phyloP scores from a whole-genome alignment of 1,284 basidiomycete genomes.

The Ustilago cynodontis region DNA sequence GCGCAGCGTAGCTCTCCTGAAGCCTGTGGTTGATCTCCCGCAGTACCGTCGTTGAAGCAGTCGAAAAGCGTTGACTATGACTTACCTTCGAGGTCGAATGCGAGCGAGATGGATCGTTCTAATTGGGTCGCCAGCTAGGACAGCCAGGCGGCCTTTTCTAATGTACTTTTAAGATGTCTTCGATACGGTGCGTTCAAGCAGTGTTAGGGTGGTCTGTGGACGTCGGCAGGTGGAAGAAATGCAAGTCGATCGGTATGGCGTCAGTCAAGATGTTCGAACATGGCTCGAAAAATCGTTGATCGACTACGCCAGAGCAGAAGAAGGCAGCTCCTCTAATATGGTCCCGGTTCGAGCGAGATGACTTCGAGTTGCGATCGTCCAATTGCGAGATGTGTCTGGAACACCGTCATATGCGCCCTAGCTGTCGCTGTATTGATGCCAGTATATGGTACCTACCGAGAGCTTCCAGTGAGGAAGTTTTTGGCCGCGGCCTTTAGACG shows the following conservation, averaged over 20 bases:
- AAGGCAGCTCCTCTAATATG: background rate
- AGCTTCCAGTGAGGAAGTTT: slow-evolving; percentile 56
- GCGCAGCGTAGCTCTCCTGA: background rate
- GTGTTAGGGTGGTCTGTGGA: slow-evolving; percentile 47
- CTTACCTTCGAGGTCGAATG: slow-evolving; percentile 24
- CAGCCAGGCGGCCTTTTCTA: slow-evolving; percentile 54
- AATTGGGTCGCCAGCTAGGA: slow-evolving; percentile 57
- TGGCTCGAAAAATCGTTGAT: background rate
- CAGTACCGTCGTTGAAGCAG: slow-evolving; percentile 1
- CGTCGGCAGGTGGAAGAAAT: background rate
- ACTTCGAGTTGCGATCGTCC: too few species aligned
- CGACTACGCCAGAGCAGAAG: background rate
- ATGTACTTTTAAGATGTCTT: slow-evolving; percentile 32
- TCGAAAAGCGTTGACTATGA: background rate
- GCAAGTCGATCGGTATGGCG: background rate
- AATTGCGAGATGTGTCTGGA: background rate
- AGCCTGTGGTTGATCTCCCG: background rate
- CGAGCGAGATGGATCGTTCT: slow-evolving; percentile 32
- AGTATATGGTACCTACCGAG: slow-evolving; percentile 21
- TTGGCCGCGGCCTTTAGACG: slow-evolving; percentile 58
- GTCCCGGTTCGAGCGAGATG: background rate
- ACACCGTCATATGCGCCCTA: background rate
- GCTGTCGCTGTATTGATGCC: background rate
- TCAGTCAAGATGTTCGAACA: background rate
- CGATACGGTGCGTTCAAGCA: slow-evolving; percentile 44